Conservation (phyloP, 139 green algal species). For the Haematococcus sp. region DNA sequence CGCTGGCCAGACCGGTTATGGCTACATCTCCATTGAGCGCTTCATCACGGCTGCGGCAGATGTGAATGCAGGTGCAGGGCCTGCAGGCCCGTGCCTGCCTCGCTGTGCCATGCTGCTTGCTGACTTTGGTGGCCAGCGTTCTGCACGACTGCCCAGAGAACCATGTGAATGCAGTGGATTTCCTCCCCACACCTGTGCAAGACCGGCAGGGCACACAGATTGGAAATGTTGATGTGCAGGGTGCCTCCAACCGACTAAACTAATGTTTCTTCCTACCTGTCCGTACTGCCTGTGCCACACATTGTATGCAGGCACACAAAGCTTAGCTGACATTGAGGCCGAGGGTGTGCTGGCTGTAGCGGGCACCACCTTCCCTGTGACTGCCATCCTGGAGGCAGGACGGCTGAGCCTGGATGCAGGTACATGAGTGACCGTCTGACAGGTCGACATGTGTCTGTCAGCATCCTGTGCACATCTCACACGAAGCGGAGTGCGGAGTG, state of each 20-base stretch:
- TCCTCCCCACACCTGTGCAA: too few relatives aligned
- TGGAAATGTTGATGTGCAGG: too few relatives aligned
- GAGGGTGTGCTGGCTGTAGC: conserved; percentile 39
- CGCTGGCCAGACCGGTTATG: conserved; percentile 65
- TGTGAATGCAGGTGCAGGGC: neutral
- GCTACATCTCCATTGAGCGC: conserved; percentile 48
- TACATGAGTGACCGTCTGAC: too few relatives aligned
- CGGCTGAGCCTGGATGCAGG: conserved; percentile 36
- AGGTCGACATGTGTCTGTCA: too few relatives aligned
- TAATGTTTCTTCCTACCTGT: too few relatives aligned
- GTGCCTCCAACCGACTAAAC: too few relatives aligned
- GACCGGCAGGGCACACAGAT: too few relatives aligned
- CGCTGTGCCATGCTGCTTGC: neutral
- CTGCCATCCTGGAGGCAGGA: conserved; percentile 56
- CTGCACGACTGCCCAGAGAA: too few relatives aligned
- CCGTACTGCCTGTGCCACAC: too few relatives aligned
- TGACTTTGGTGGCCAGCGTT: neutral
- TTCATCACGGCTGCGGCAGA: conserved; percentile 23
- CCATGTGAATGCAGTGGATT: too few relatives aligned
- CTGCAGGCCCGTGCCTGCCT: neutral
- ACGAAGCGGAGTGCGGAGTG: too few relatives aligned
- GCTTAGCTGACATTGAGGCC: neutral
- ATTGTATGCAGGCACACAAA: neutral
- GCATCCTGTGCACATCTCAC: too few relatives aligned
- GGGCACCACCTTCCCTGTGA: conserved; percentile 27